These are phyloP conservation scores for Myxozyma kluyveri DNA, from an alignment of 805 yeast species.

Conservation along the genomic window DNA sequence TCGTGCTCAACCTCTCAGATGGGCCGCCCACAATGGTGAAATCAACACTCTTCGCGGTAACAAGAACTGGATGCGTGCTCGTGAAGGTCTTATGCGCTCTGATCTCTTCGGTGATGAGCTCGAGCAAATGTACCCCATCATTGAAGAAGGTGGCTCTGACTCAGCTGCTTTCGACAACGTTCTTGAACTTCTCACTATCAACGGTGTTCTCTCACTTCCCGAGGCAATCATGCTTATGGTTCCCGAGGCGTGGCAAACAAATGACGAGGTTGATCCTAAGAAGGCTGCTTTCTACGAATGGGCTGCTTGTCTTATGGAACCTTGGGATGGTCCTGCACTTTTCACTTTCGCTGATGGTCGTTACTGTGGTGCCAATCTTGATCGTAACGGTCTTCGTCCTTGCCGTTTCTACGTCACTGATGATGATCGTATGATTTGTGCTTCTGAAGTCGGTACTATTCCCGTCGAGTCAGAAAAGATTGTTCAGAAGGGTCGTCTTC, in stretches of 20 bases:
- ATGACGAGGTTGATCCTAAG: conserved; percentile 77
- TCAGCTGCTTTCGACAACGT: conserved; percentile 98
- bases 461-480: conserved; percentile 80
- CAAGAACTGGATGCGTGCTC: conserved; percentile 98
- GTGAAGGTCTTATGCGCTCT: conserved; percentile 95
- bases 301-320: conserved; percentile 99
- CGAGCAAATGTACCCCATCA: conserved; percentile 87
- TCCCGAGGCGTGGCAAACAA: conserved; percentile 98
- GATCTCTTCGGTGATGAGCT: conserved; percentile 84
- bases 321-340: conserved; percentile 99
- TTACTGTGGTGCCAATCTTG: conserved; percentile 97
- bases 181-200: conserved; percentile 82
- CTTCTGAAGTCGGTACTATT: conserved; percentile 96
- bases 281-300: conserved; percentile 95
- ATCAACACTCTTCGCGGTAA: conserved; percentile 95
- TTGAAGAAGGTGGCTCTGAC: conserved; percentile 98
- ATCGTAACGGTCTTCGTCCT: conserved; percentile 96
- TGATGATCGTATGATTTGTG: conserved; percentile 94
- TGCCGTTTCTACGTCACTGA: conserved; percentile 95
- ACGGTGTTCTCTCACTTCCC: conserved; percentile 87
- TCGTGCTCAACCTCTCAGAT: conserved; percentile 95
- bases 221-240: conserved; percentile 97
- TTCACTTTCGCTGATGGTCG: conserved; percentile 96
- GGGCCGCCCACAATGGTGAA: conserved; percentile 99
- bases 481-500: conserved; percentile 86